Percentiles rank a stretch among this genome's conserved stretches.
Evolutionary conservation across 768 basidiomycete genomes (phyloP).

Genomic region (Coprinopsis strossmayeri): DNA sequence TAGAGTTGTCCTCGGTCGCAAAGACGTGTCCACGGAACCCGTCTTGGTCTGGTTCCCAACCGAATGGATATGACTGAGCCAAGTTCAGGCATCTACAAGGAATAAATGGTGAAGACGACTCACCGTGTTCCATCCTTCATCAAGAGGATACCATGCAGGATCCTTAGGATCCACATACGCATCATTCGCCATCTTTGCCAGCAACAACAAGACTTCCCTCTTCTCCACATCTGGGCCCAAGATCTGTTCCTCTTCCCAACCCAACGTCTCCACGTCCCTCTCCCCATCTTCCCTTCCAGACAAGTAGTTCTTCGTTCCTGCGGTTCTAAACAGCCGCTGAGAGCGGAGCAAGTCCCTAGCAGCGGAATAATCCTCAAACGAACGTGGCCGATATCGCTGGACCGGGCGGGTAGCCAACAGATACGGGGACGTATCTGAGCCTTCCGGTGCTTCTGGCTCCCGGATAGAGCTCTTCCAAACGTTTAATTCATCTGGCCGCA

Average conservation of each 20-base stretch:
- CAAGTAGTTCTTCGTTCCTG: slow-evolving; percentile 22
- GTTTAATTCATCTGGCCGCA: slow-evolving; percentile 11
- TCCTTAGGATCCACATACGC: slow-evolving; percentile 70
- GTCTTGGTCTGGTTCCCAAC: slow-evolving; percentile 86
- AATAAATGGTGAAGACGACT: slow-evolving; percentile 15
- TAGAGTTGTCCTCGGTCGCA: slow-evolving; percentile 74
- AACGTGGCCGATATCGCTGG: slow-evolving; percentile 39
- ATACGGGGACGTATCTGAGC: no score
- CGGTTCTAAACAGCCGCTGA: slow-evolving; percentile 22
- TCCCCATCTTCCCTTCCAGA: slow-evolving; percentile 28
- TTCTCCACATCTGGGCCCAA: slow-evolving; percentile 70
- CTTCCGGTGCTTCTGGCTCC: no score
- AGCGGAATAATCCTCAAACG: slow-evolving; percentile 30
- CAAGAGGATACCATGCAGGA: slow-evolving; percentile 72
- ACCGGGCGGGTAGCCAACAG: slow-evolving; percentile 30
- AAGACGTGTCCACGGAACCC: slow-evolving; percentile 92
- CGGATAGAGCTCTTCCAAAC: slow-evolving; percentile 11
- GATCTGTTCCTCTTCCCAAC: slow-evolving; percentile 76
- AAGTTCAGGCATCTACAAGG: slow-evolving; percentile 1
- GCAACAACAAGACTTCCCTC: slow-evolving; percentile 64
- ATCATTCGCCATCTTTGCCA: slow-evolving; percentile 96
- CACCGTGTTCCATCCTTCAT: slow-evolving; percentile 55
- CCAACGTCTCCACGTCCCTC: slow-evolving; percentile 37
- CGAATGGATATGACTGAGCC: slow-evolving; percentile 69
- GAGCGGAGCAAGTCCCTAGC: not conserved